Evolutionary conservation across 768 basidiomycete species (phyloP), one percentile per base, ranked within the genome.

Genomic region (Phaeotremella fagi): DNA sequence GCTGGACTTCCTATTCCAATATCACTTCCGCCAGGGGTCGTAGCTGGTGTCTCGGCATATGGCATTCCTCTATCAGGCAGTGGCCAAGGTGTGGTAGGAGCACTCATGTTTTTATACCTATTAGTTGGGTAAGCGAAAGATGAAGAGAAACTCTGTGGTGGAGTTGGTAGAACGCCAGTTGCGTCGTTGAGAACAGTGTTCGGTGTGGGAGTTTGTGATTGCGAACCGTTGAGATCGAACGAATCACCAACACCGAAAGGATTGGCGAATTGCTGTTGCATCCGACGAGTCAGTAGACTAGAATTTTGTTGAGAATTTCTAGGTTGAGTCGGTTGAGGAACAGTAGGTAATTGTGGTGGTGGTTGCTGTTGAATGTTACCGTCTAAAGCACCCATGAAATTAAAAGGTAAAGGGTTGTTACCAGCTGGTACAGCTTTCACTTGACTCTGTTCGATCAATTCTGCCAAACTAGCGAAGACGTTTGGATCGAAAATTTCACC

Each of bases 11-110:
- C 48, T 26, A 43, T 52, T 18, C 60, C 60, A 27, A 62, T 26
- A 24, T 67, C 68, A 45, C 64, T 64, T 2, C 63, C 69, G n/a
- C 63, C 69, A 9, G 66, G 64, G 2, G 66, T 66, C 5, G 63
- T 64, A 16, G 41, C 66, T 0, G 69, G 69, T 20, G 69, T 68
- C n/a, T 60, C 66, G 11, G 28, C 47, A 37, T 55, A 64, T 20
- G 29, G 54, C 50, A 51, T 52, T 14, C 41, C 45, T 24, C 63
- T 31, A 15, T 61, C 63, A n/a, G 55, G 58, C 36, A 61, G 36
- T 12, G 59, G 61, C 59, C 59, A 63, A 14, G 48, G 36, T n/a
- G 25, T 33, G 3, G 38, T 31, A 4, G 43, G 29, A 18, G 35
- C 48, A 23, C 25, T n/a, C 50, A 41, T 47, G 14, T 37, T 49